phyloP scores from a whole-genome alignment of 208 protist species.

The Balamuthia mandrillaris region DNA sequence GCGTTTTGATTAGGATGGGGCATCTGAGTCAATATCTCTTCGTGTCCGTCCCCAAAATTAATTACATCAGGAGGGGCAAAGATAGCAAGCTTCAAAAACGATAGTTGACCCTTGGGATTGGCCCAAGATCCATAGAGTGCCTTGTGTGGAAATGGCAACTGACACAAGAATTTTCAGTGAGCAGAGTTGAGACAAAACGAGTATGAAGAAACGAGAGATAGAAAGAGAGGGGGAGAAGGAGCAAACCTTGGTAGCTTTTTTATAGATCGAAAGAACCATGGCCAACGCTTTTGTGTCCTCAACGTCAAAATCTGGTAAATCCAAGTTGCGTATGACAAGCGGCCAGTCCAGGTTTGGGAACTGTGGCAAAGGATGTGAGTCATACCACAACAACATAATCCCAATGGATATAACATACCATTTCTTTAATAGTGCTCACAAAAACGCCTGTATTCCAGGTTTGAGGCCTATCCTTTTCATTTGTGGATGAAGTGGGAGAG shows the following conservation, averaged over 20 bases:
- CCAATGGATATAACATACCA: conserved; percentile 1
- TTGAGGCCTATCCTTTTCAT: not conserved
- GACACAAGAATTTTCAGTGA: not conserved
- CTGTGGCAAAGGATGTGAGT: not conserved
- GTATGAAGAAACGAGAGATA: not conserved
- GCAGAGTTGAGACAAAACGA: not conserved
- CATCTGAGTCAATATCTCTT: conserved; percentile 66
- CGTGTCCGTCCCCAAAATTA: conserved; percentile 61
- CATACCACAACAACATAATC: not conserved
- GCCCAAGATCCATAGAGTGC: not conserved
- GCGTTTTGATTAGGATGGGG: conserved; percentile 62
- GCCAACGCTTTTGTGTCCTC: conserved; percentile 55
- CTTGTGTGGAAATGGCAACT: conserved; percentile 6
- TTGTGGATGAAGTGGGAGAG: not conserved
- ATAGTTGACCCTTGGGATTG: not conserved
- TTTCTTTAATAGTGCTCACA: conserved; percentile 58
- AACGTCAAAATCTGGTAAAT: conserved; percentile 66
- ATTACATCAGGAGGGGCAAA: not conserved
- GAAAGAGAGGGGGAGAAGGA: not conserved
- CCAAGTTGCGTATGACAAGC: conserved; percentile 61
- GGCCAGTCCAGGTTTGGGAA: conserved; percentile 57
- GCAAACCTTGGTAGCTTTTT: conserved; percentile 27
- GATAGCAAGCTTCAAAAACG: not conserved
- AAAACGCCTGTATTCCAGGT: conserved; percentile 66
- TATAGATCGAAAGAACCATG: conserved; percentile 62